Evolutionary conservation across 176 grass and related monocot genomes (phyloP).

Genomic region (Microstegium vimineum): DNA sequence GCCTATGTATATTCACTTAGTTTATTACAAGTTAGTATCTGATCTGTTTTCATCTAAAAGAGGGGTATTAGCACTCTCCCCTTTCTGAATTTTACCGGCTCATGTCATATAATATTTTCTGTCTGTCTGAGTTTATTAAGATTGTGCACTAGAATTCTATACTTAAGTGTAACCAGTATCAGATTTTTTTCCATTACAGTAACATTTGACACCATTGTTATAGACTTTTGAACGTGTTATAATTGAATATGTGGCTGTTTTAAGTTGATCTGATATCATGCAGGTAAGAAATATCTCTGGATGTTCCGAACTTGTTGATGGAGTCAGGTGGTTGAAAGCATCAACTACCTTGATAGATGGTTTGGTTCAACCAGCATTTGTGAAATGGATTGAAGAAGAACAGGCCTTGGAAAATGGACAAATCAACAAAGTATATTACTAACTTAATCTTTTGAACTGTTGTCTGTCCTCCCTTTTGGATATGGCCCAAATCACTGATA

Average conservation of each 20-base stretch:
- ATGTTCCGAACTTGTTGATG: slow-evolving; percentile 40
- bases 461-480: not conserved
- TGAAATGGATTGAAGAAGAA: slow-evolving; percentile 80
- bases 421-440: slow-evolving; percentile 41
- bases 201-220: not conserved
- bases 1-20: slow-evolving; percentile 2
- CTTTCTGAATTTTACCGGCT: slow-evolving; percentile 6
- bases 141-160: not conserved
- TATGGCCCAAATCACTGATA: slow-evolving; percentile 27
- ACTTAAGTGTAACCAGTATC: not conserved
- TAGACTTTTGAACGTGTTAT: not conserved
- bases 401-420: slow-evolving; percentile 54
- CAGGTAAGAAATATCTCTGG: slow-evolving; percentile 67
- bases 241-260: slow-evolving; percentile 29
- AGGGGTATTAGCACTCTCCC: not conserved
- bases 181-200: not conserved
- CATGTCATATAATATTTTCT: not conserved
- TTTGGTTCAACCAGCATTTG: slow-evolving; percentile 50
- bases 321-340: slow-evolving; percentile 53
- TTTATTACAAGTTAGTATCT: slow-evolving; percentile 22
- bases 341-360: slow-evolving; percentile 46
- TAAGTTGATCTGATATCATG: slow-evolving; percentile 26
- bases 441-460: not conserved
- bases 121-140: slow-evolving; percentile 1
- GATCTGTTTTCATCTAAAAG: not conserved